Base-by-base conservation (phyloP, 192 early-diverging fungal genomes). In the Coemansia sp. region DNA sequence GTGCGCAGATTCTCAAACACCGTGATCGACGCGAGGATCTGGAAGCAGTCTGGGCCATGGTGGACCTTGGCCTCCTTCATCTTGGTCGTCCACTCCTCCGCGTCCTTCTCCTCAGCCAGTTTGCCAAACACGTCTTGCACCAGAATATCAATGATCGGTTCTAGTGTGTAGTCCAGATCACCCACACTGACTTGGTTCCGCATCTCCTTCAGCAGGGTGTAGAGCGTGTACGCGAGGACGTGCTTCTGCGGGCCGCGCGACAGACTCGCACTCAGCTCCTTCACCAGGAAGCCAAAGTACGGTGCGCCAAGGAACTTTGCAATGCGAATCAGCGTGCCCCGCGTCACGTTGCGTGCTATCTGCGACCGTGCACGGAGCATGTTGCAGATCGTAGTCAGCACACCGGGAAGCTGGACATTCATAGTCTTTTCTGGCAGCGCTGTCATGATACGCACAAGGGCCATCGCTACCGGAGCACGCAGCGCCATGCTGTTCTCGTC, bases 51-150 rank as follows among this genome's bases (percentile, higher is more conserved):
- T 50, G 88, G 91, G 70, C 91, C 91, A 59, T 93, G 91, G 37
- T 87, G 88, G 7, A 89, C 87, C 68, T 92, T 93, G 63, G 93
- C 94, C 72, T 99, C 98, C 67, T 90, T 90, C 69, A 92, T 92
- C 76, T 95, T 98, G 25, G 89, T 89, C 13, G 86, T 90, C 69
- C 96, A 91, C 64, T 95, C 98, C 66, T 92, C 88, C 0, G 91
- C 87, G 62, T 98, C 93, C 69, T 95, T 92, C 68, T 99, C 98
- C 67, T 89, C 84, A 37, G 90, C 94, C 25, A 89, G 80, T 40
- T 90, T 85, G 4, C 98, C 98, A 87, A 99, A 99, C 39, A 99
- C 88, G 71, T 99, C 98, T 68, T 91, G 88, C 7, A 93, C 75
- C 16, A 95, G 75, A 20, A 99, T 87, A 32, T 85, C 72, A 4